These are phyloP conservation scores for Ustilago xerochloae DNA, from an alignment of 1,284 basidiomycete genomes.

Conservation along the genomic window DNA sequence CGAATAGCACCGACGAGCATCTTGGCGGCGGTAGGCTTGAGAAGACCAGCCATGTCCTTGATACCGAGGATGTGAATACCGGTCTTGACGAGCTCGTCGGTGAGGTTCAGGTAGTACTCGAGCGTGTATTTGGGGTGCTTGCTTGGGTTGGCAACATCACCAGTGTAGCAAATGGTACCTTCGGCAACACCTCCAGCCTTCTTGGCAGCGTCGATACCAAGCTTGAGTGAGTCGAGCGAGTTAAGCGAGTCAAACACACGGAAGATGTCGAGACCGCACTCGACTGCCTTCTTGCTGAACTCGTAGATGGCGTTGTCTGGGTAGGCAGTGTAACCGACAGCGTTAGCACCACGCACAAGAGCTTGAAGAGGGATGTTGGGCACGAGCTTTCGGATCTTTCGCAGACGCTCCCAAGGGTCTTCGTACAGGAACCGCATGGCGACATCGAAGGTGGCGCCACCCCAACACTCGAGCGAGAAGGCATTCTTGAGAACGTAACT, in stretches of 20 bases:
- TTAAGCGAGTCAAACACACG: slow-evolving; percentile 95
- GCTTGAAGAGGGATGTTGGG: slow-evolving; percentile 99
- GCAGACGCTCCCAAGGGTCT: slow-evolving; percentile 98
- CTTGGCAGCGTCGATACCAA: slow-evolving; percentile 93
- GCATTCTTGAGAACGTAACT: slow-evolving; percentile 87
- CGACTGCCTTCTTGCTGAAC: slow-evolving; percentile 81
- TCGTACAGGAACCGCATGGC: slow-evolving; percentile 99
- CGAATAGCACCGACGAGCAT: slow-evolving; percentile 94
- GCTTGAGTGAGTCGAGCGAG: slow-evolving; percentile 64
- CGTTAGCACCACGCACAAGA: slow-evolving; percentile 97
- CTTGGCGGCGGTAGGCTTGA: slow-evolving; percentile 93
- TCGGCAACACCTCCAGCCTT: slow-evolving; percentile 98
- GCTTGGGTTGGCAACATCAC: slow-evolving; percentile 93
- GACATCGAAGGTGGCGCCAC: slow-evolving; percentile 98
- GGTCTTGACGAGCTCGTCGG: slow-evolving; percentile 90
- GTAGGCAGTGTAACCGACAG: slow-evolving; percentile 98
- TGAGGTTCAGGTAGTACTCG: slow-evolving; percentile 96
- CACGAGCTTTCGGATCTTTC: slow-evolving; percentile 91
- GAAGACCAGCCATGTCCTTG: slow-evolving; percentile 99
- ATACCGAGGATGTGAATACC: slow-evolving; percentile 98
- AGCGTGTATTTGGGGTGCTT: slow-evolving; percentile 95
- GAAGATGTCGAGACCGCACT: slow-evolving; percentile 99
- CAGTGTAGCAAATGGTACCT: slow-evolving; percentile 92
- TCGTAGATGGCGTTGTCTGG: slow-evolving; percentile 99
- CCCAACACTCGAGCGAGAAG: slow-evolving; percentile 98